Base-by-base conservation (phyloP, 75 land plant genomes). In the Pinus albicaulis region DNA sequence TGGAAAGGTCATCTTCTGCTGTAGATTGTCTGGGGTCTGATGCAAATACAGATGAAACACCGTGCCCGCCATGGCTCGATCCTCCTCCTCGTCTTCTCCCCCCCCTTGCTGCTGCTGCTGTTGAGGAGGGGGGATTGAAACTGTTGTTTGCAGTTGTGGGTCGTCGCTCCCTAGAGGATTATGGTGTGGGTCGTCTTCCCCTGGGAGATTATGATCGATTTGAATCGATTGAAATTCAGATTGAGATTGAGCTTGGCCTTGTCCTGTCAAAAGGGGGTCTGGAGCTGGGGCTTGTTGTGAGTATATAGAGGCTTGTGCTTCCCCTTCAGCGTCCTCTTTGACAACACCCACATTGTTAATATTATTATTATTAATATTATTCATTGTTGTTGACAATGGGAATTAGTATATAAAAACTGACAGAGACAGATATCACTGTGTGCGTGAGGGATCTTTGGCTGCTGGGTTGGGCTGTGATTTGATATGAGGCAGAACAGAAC, bases 1-100 rank as follows among this genome's bases (percentile, higher is more conserved):
- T 59, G 98, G 94, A 11, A 94, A 93, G 23, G 86, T 87, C 92
- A 89, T 95, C 77, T 92, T 94, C 55, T 89, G 89, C 66, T 59
- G 76, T 59, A 83, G 72, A 76, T 76, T 83, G 10, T 86, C 82
- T 28, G 82, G 80, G 1, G 95, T 88, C 79, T 89, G 93, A 52
- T 83, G 96, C 25, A 96, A 85, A 71, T 80, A 64, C 52, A 94
- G 84, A 16, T 89, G 83, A 55, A 94, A 89, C 56, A 96, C 90
- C 5, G 92, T 87, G 24, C 88, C 94, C 41, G 86, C 85, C 64
- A 72, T 75, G 4, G 71, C 57, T 36, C 26, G 34, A 10, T 85
- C 81, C 20, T 72, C 83, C 23, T 72, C 82, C 41, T 73, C 71
- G 25, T 76, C 59, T 56, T 68, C 82, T 56, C 75, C 76, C 34